These are phyloP conservation scores for Botrytis squamosa DNA, from an alignment of 2,329 filamentous ascomycete genomes.

Conservation along the genomic window DNA sequence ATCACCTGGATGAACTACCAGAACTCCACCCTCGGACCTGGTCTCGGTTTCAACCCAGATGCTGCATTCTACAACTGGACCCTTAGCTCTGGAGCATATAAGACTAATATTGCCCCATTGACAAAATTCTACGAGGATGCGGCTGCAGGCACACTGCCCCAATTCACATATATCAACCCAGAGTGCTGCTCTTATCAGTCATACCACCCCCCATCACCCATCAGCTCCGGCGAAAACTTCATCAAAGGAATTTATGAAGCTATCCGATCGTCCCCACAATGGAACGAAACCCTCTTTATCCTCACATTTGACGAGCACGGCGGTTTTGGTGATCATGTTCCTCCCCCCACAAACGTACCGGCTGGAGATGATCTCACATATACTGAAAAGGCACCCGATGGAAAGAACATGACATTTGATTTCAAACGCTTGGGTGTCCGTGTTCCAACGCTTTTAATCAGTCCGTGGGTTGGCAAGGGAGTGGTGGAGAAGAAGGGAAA, in stretches of 20 bases:
- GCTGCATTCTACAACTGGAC: constrained; percentile 47
- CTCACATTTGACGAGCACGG: constrained; percentile 50
- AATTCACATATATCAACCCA: constrained; percentile 51
- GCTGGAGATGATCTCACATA: constrained; percentile 41
- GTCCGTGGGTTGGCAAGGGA: constrained; percentile 46
- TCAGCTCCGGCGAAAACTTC: constrained; percentile 46
- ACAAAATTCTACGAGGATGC: constrained; percentile 48
- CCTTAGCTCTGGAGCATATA: constrained; percentile 37
- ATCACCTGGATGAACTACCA: constrained; percentile 50
- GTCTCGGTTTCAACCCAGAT: constrained; percentile 44
- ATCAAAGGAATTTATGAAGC: constrained; percentile 49
- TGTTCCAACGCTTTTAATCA: constrained; percentile 46
- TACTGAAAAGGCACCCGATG: constrained; percentile 41
- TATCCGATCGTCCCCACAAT: constrained; percentile 45
- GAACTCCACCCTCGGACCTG: constrained; percentile 41
- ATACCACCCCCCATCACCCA: constrained; percentile 47
- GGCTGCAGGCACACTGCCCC: constrained; percentile 44
- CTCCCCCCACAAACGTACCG: constrained; percentile 44
- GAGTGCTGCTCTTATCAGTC: constrained; percentile 51
- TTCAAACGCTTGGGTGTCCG: constrained; percentile 46
- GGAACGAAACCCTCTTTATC: constrained; percentile 48
- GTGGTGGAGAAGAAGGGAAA: constrained; percentile 43
- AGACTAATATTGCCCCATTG: constrained; percentile 42
- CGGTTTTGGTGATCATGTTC: constrained; percentile 49
- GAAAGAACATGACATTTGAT: constrained; percentile 41